Conservation (phyloP, 169 alveolate species). For the Eimeria tenella region DNA sequence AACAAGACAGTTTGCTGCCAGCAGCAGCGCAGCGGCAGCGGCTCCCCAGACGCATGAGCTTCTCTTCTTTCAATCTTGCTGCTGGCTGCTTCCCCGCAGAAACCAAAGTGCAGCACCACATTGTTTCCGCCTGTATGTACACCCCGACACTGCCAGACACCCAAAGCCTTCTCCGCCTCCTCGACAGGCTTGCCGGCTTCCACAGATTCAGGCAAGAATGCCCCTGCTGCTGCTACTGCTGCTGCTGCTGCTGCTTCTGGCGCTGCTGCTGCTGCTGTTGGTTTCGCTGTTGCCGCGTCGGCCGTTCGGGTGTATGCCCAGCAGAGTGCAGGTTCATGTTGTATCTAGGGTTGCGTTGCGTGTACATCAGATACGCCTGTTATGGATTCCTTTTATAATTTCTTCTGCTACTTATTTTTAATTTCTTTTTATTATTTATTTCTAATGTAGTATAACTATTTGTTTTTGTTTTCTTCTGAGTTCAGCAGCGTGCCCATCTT, state of each 20-base stretch:
- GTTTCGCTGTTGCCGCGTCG: background rate
- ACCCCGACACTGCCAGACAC: slow-evolving; percentile 10
- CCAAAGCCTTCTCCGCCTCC: background rate
- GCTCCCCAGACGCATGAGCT: background rate
- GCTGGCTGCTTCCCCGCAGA: slow-evolving; percentile 10
- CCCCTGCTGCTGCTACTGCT: background rate
- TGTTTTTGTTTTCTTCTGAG: background rate
- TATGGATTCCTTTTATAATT: too few species aligned
- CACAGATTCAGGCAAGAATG: background rate
- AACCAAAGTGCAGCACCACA: background rate
- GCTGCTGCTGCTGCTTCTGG: background rate
- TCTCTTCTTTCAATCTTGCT: slow-evolving; percentile 11
- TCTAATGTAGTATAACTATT: background rate
- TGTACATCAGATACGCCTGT: background rate
- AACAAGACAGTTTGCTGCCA: background rate
- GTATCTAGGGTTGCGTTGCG: background rate
- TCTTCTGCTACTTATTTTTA: too few species aligned
- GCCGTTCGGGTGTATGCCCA: too few species aligned
- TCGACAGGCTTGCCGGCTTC: background rate
- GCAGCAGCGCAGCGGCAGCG: slow-evolving; percentile 6
- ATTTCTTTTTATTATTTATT: too few species aligned
- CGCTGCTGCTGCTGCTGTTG: background rate
- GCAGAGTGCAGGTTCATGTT: background rate
- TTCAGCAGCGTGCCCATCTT: slow-evolving; percentile 15
- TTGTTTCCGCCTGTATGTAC: slow-evolving; percentile 5